A percentile compares a stretch with the other conserved stretches of the same genome.
These are phyloP conservation scores for Sarcodon aspratus DNA, from an alignment of 768 basidiomycete species.

Conservation along the genomic window DNA sequence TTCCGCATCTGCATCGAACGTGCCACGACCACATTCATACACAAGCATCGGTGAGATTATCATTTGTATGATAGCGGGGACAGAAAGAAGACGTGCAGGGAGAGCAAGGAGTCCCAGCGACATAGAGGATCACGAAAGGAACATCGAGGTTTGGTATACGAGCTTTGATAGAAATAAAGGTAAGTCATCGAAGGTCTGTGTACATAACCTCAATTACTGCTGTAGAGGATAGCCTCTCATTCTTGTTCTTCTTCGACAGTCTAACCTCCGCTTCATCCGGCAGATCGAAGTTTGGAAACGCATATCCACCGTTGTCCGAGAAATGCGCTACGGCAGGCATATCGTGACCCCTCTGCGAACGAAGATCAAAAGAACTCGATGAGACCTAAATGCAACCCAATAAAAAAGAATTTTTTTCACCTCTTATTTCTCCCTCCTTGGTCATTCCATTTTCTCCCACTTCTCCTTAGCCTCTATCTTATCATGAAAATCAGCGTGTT, in stretches of 20 bases:
- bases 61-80: constrained; percentile 71
- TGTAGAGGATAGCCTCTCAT: constrained; percentile 63
- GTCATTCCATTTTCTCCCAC: constrained; percentile 83
- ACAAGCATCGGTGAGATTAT: constrained; percentile 52
- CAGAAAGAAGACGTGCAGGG: constrained; percentile 50
- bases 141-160: constrained; percentile 84
- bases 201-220: constrained; percentile 41
- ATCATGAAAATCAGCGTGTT: constrained; percentile 59
- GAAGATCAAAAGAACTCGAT: constrained; percentile 3
- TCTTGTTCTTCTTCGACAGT: constrained; percentile 6
- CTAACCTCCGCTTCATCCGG: constrained; percentile 21
- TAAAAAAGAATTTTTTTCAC: not conserved
- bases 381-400: not conserved
- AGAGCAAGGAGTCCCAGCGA: constrained; percentile 78
- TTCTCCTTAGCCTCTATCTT: constrained; percentile 79
- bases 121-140: constrained; percentile 86
- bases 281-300: constrained; percentile 59
- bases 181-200: not conserved
- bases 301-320: constrained; percentile 39
- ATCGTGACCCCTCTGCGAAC: too few relatives aligned
- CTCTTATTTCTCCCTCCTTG: constrained; percentile 48
- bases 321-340: too few relatives aligned
- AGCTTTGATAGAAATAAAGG: constrained; percentile 30
- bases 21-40: constrained; percentile 57
- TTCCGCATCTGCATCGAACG: constrained; percentile 36